Percentiles rank a stretch among this genome's conserved stretches.
phyloP scores from a whole-genome alignment of 2,329 filamentous ascomycete genomes.

The Xylariaceae sp. region DNA sequence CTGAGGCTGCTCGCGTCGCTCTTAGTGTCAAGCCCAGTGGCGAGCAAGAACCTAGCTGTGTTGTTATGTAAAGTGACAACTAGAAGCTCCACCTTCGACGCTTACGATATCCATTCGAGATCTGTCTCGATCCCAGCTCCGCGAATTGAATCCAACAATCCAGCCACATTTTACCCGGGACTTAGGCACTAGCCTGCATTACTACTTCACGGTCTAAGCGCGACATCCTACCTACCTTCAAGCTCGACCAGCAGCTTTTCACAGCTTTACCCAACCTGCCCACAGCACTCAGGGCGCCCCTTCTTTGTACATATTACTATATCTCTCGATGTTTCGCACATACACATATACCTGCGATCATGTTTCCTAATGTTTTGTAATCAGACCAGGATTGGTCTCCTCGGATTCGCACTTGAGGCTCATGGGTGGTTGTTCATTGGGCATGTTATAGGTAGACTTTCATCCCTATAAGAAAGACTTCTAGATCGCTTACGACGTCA shows the following conservation, averaged over 20 bases:
- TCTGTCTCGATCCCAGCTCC: too few species aligned
- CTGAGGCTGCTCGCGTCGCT: slow-evolving; percentile 93
- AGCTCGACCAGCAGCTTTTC: not conserved
- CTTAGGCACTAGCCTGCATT: not conserved
- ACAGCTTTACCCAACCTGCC: not conserved
- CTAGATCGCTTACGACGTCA: slow-evolving; percentile 2
- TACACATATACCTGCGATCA: slow-evolving; percentile 9
- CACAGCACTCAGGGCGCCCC: slow-evolving; percentile 10
- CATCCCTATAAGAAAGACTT: slow-evolving; percentile 4
- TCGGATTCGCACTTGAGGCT: slow-evolving; percentile 15
- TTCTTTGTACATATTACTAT: slow-evolving; percentile 29
- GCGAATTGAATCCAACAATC: not conserved
- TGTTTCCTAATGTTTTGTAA: slow-evolving; percentile 18
- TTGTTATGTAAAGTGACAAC: slow-evolving; percentile 59
- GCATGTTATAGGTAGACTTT: slow-evolving; percentile 23
- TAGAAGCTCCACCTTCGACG: not conserved
- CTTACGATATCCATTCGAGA: too few species aligned
- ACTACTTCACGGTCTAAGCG: not conserved
- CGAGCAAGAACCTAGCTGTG: slow-evolving; percentile 63
- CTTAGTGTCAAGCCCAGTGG: slow-evolving; percentile 73
- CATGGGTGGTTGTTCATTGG: slow-evolving; percentile 13
- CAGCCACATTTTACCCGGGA: not conserved
- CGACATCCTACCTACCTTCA: too few species aligned
- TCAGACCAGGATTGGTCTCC: slow-evolving; percentile 11
- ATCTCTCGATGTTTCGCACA: slow-evolving; percentile 20